Percentiles rank a stretch among this genome's conserved stretches.
phyloP scores from a whole-genome alignment of 129 eudicot genomes.

The Solidago caesia region DNA sequence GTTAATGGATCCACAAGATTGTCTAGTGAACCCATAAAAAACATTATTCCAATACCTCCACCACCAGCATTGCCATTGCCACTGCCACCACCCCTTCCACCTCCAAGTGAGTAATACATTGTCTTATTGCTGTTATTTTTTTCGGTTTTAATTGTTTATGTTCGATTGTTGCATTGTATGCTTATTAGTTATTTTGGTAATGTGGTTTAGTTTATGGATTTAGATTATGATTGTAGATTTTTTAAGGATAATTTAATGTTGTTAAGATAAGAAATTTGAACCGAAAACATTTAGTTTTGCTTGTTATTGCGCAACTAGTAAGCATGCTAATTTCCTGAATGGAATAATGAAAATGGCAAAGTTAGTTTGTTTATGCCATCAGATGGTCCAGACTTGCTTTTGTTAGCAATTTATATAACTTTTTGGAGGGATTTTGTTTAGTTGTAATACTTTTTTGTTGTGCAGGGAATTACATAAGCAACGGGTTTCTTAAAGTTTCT shows the following conservation, averaged over 20 bases:
- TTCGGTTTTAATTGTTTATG: conserved; percentile 1
- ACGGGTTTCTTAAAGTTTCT: conserved; percentile 83
- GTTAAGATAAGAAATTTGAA: neutral
- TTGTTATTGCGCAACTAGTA: neutral
- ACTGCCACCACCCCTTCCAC: conserved; percentile 50
- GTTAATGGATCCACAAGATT: conserved; percentile 32
- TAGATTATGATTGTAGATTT: conserved; percentile 6
- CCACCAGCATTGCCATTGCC: conserved; percentile 39
- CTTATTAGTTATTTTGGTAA: neutral
- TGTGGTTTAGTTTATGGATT: neutral
- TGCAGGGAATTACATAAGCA: conserved; percentile 91
- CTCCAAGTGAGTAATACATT: conserved; percentile 56
- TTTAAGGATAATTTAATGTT: neutral
- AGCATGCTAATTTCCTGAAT: neutral
- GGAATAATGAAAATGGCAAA: neutral
- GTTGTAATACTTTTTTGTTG: neutral
- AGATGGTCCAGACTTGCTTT: neutral
- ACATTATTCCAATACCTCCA: conserved; percentile 18
- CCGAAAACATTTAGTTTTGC: neutral
- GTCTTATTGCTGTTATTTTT: neutral
- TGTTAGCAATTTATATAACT: neutral
- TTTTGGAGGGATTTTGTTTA: conserved; percentile 14
- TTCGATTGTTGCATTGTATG: conserved; percentile 17
- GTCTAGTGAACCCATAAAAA: conserved; percentile 31
- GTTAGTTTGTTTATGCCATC: no score